Base-by-base conservation (phyloP, 2,329 filamentous ascomycete genomes). In the Colletotrichum filicis region DNA sequence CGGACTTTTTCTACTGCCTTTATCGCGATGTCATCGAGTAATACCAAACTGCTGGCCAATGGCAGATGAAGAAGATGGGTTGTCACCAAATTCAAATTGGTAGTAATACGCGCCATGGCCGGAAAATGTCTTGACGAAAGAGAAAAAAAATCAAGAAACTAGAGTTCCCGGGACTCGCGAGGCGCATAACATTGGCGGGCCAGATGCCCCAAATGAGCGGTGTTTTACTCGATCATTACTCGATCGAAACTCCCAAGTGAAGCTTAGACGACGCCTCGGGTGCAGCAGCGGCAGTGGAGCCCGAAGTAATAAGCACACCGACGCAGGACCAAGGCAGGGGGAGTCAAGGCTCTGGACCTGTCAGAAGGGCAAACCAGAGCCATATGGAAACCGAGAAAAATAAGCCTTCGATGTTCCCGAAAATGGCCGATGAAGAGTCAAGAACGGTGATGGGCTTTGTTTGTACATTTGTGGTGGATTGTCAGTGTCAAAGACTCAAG, bases 171-270 rank as follows among this genome's bases (percentile, higher is more conserved):
- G n/a, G 37, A 42, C 37, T 42, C 37, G 37, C 28, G n/a, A 35
- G 60, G 60, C 46, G 60, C 60, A 63, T 63, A 16, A 42, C 9
- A 14, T 42, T 49, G 37, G 67, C 65, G 65, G 66, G 61, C 46
- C 65, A 59, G 46, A 59, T 28, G 19, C 22, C 55, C 73, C 24
- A 37, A 59, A 63, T 26, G 5, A 59, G 49, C 55, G 32, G 22
- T 65, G 37, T 60, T 79, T 85, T 85, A 84, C 83, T 83, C 82
- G 82, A 84, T 83, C 60, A 76, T 85, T 85, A 85, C 83, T 86
- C 84, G 84, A 86, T 85, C 73, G 76, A 85, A 86, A 85, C 80
- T 80, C 78, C 74, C 74, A 49, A 59, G 32, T 28, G 28, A 72
- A 69, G 70, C 66, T 69, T 67, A 22, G 58, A 35, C 62, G 62